These are phyloP conservation scores for Saccharomycopsis sp. DNA, from an alignment of 805 yeast genomes.

Conservation along the genomic window DNA sequence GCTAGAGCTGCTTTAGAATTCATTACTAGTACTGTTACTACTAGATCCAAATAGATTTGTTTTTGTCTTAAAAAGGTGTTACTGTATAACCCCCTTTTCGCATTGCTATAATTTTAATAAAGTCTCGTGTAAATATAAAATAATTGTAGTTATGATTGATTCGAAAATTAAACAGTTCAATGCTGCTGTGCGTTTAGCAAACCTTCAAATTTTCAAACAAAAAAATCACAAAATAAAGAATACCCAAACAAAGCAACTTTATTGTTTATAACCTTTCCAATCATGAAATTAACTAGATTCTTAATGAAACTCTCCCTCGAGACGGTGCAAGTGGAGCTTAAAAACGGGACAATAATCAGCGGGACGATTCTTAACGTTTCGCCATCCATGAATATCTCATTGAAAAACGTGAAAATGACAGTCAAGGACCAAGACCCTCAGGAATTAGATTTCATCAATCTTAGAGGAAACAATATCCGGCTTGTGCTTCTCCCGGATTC, in stretches of 20 bases:
- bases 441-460: conserved; percentile 51
- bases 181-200: too few relatives aligned
- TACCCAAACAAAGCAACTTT: too few relatives aligned
- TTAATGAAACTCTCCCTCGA: conserved; percentile 68
- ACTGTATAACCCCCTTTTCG: background rate
- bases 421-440: conserved; percentile 57
- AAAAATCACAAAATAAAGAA: too few relatives aligned
- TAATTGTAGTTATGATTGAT: too few relatives aligned
- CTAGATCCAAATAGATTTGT: conserved; percentile 35
- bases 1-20: conserved; percentile 81
- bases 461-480: conserved; percentile 69
- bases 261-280: too few relatives aligned
- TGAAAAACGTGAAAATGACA: conserved; percentile 62
- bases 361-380: conserved; percentile 70
- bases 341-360: conserved; percentile 63
- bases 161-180: too few relatives aligned
- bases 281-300: conserved; percentile 30
- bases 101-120: background rate
- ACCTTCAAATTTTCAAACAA: too few relatives aligned
- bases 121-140: too few relatives aligned
- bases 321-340: conserved; percentile 68
- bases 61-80: too few relatives aligned
- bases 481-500: conserved; percentile 65
- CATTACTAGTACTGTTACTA: conserved; percentile 71
- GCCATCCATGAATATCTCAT: conserved; percentile 70